These are phyloP conservation scores for Termitomyces sp. DNA, from an alignment of 768 basidiomycete genomes.

Conservation along the genomic window DNA sequence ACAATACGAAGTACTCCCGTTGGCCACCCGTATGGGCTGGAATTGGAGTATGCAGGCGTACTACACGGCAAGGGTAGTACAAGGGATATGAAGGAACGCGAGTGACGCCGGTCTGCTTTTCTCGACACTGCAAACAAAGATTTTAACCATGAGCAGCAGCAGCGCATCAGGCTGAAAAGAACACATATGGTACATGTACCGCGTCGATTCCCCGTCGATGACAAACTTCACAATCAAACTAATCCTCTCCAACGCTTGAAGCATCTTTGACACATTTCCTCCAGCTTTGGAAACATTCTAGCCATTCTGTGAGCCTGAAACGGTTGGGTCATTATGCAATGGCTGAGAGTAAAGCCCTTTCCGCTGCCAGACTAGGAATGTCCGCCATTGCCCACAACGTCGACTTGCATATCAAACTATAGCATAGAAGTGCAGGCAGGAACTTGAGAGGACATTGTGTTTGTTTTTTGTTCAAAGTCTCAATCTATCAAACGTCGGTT, in stretches of 20 bases:
- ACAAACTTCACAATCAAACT: conserved; percentile 87
- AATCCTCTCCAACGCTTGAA: conserved; percentile 59
- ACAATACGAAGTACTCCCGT: conserved; percentile 10
- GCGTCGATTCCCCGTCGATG: conserved; percentile 64
- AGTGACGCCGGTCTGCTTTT: conserved; percentile 8
- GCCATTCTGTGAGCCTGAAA: conserved; percentile 1
- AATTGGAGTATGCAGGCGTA: conserved; percentile 8
- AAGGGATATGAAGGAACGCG: conserved; percentile 7
- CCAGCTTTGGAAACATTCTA: neutral
- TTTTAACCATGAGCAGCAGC: conserved; percentile 70
- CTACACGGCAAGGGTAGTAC: conserved; percentile 4
- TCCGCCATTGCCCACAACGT: conserved; percentile 1
- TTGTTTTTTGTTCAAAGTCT: too few species aligned
- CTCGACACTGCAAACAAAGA: conserved; percentile 62
- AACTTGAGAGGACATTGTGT: too few species aligned
- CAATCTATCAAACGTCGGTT: too few species aligned
- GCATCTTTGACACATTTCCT: conserved; percentile 40
- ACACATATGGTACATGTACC: conserved; percentile 34
- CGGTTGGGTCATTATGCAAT: conserved; percentile 4
- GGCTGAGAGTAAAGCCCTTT: conserved; percentile 2
- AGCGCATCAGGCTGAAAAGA: conserved; percentile 4
- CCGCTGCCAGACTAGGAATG: neutral
- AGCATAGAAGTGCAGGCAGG: neutral
- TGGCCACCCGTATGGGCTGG: conserved; percentile 1
- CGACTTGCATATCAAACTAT: conserved; percentile 1